Conservation (phyloP, 106 monocot genomes). For the Cymbidium sinense region DNA sequence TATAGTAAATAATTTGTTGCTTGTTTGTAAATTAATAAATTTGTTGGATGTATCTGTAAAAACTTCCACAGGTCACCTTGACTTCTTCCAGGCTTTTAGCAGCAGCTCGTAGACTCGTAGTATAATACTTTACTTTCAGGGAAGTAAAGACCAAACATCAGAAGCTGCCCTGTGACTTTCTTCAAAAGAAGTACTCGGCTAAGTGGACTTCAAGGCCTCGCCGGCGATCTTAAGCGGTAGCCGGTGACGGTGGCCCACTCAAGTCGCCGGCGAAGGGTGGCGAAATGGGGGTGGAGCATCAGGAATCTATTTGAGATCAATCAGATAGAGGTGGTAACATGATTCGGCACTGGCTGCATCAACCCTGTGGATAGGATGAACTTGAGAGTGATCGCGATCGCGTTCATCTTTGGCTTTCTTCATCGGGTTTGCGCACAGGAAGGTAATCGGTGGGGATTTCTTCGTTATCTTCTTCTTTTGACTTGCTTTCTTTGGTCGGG, state of each 20-base stretch:
- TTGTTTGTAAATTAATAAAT: too few relatives aligned
- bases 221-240: not conserved
- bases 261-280: not conserved
- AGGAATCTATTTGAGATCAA: not conserved
- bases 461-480: not conserved
- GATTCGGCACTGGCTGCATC: not conserved
- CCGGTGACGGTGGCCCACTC: not conserved
- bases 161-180: not conserved
- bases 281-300: not conserved
- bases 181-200: not conserved
- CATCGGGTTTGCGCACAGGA: conserved; percentile 2
- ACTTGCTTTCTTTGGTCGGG: not conserved
- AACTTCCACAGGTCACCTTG: too few relatives aligned
- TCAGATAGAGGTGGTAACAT: not conserved
- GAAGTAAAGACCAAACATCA: not conserved
- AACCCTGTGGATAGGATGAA: not conserved
- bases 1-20: too few relatives aligned
- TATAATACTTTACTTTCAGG: not conserved
- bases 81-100: not conserved
- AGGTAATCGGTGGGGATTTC: not conserved
- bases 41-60: too few relatives aligned
- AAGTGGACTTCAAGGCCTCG: not conserved
- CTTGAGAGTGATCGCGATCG: not conserved
- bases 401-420: not conserved
- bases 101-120: not conserved